Evolutionary conservation across 2,329 filamentous ascomycete genomes (phyloP), one percentile per base, ranked within the genome.

Genomic region (Plectosphaerella cucumerina): DNA sequence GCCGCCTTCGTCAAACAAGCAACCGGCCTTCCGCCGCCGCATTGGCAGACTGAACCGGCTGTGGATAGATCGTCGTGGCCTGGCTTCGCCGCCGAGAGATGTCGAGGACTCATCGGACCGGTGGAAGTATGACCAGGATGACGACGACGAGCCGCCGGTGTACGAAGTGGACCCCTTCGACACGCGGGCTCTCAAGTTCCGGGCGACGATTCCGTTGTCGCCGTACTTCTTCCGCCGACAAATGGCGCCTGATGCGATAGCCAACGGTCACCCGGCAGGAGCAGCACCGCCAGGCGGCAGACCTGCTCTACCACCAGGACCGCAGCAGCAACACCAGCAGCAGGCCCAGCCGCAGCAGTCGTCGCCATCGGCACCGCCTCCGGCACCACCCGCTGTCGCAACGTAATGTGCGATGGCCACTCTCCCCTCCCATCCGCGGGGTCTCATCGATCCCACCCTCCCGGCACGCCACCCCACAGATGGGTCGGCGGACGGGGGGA

Each of bases 121-220:
- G 54, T 96, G 88, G 81, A 95, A 91, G 70, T 96, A 90, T 70
- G 90, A 95, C 62, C 85, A 86, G 22, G 89, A 96, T 60, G 89
- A 91, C 54, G 90, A 95, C 44, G 87, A 92, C 48, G 88, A 91
- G 51, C 82, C 85, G 50, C 78, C 86, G 21, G 76, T 85, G 53
- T 91, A 91, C 72, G 80, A 86, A 50, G 78, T 92, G 52, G 90
- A 96, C 64, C 88, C 86, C 35, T 85, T 78, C 58, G 81, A 82
- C 59, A 79, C 77, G 15, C 71, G 73, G 20, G 78, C 81, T 20
- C 68, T 86, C 59, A 81, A 77, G 59, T 86, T 84, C 59, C 73
- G 83, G 37, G 77, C 81, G n/a, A 79, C 75, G 6, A 78, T 83
- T 18, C 80, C 78, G 1, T 63, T 80, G 35, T 75, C 73, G 43